Percentiles rank a stretch among this genome's conserved stretches.
Evolutionary conservation across 2,329 filamentous ascomycete species (phyloP).

Genomic region (Scytalidium sp.): DNA sequence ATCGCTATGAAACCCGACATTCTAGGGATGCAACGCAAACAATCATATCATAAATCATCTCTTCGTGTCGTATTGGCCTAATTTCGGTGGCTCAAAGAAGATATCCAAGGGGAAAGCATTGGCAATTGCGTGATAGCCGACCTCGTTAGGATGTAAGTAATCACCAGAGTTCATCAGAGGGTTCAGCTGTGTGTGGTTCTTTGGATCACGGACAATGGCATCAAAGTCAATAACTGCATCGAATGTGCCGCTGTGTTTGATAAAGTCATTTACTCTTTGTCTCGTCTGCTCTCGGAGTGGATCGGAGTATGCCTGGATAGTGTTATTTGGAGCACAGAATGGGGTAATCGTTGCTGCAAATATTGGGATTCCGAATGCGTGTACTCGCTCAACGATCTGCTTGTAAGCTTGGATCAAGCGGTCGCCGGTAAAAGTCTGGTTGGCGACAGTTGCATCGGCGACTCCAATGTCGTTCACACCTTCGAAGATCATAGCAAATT

Average conservation of each 20-base stretch:
- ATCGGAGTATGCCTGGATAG: conserved; percentile 49
- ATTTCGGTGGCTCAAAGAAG: conserved; percentile 30
- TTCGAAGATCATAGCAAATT: conserved; percentile 64
- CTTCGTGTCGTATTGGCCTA: not conserved
- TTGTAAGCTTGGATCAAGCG: conserved; percentile 54
- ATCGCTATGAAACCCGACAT: too few species aligned
- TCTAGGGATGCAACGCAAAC: too few species aligned
- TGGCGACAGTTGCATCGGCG: conserved; percentile 38
- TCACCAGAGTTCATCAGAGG: conserved; percentile 57
- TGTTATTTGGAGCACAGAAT: conserved; percentile 41
- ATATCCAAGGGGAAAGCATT: conserved; percentile 54
- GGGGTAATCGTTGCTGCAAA: conserved; percentile 67
- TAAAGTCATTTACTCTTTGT: conserved; percentile 58
- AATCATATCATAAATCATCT: too few species aligned
- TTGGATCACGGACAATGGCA: conserved; percentile 48
- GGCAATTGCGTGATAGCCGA: conserved; percentile 58
- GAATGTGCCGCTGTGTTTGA: conserved; percentile 52
- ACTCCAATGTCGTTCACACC: conserved; percentile 68
- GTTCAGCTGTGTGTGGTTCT: conserved; percentile 44
- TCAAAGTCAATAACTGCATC: conserved; percentile 64
- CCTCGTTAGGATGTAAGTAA: conserved; percentile 60
- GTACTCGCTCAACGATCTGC: conserved; percentile 54
- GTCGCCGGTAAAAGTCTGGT: conserved; percentile 48
- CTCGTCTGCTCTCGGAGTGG: conserved; percentile 53
- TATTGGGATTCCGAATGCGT: conserved; percentile 50